phyloP scores from a whole-genome alignment of 164 flowering plant genomes.

The Hamamelis virginiana region DNA sequence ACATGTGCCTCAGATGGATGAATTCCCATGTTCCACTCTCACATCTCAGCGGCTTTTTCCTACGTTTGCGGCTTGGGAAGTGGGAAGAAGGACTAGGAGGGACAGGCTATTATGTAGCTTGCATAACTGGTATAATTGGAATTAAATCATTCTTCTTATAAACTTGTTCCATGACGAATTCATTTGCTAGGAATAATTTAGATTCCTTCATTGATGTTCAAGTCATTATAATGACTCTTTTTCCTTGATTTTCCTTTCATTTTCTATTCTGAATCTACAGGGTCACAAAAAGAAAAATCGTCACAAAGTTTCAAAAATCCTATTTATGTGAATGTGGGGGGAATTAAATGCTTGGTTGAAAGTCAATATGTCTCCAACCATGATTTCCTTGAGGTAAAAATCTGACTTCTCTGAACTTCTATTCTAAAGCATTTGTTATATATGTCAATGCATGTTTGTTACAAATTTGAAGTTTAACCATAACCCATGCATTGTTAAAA shows the following conservation, averaged over 20 bases:
- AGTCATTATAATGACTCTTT: background rate
- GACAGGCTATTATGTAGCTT: slow-evolving; percentile 74
- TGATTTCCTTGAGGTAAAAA: slow-evolving; percentile 76
- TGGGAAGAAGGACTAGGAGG: slow-evolving; percentile 65
- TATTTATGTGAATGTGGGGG: slow-evolving; percentile 54
- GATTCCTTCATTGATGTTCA: background rate
- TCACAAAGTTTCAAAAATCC: slow-evolving; percentile 24
- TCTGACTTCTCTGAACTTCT: background rate
- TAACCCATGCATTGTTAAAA: too few species aligned
- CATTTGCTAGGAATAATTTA: background rate
- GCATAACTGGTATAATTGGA: slow-evolving; percentile 53
- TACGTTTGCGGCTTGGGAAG: slow-evolving; percentile 73
- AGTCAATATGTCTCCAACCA: slow-evolving; percentile 75
- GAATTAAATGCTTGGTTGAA: slow-evolving; percentile 56
- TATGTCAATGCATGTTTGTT: background rate
- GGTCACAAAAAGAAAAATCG: slow-evolving; percentile 26
- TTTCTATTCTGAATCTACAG: slow-evolving; percentile 25
- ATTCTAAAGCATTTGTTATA: background rate
- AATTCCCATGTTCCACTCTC: slow-evolving; percentile 34
- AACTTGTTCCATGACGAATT: background rate
- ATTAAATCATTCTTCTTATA: background rate
- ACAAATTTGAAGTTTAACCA: background rate
- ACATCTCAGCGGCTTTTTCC: slow-evolving; percentile 64
- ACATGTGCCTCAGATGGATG: slow-evolving; percentile 58
- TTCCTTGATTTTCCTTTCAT: background rate